Evolutionary conservation across 1,284 basidiomycete species (phyloP).

Genomic region (Naganishia albida): DNA sequence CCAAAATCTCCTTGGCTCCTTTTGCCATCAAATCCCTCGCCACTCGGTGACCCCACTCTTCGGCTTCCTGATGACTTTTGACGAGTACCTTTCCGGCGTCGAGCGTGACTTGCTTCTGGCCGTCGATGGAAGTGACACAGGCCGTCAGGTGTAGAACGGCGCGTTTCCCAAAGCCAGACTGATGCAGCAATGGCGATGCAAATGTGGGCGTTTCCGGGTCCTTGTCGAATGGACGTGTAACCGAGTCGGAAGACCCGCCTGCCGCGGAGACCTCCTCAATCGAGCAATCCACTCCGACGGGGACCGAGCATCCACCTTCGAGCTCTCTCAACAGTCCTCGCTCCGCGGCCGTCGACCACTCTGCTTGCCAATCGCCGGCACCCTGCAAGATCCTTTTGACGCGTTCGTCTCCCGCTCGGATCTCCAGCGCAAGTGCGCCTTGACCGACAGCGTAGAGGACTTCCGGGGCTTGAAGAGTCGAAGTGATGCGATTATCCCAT

Average conservation of each 20-base stretch:
- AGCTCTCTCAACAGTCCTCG: constrained; percentile 80
- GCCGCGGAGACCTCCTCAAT: constrained; percentile 40
- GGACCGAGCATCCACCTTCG: constrained; percentile 96
- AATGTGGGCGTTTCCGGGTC: constrained; percentile 33
- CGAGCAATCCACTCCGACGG: constrained; percentile 78
- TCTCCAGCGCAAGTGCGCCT: constrained; percentile 87
- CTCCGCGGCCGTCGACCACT: constrained; percentile 77
- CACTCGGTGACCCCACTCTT: constrained; percentile 66
- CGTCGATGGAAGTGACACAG: constrained; percentile 77
- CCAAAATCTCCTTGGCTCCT: constrained; percentile 75
- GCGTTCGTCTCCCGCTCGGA: constrained; percentile 69
- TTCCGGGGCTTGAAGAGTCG: constrained; percentile 67
- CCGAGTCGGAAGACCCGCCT: constrained; percentile 13
- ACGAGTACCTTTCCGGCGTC: constrained; percentile 62
- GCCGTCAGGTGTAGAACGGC: constrained; percentile 67
- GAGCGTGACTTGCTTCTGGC: constrained; percentile 68
- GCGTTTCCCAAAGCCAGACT: constrained; percentile 47
- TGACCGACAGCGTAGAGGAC: constrained; percentile 91
- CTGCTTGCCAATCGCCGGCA: constrained; percentile 73
- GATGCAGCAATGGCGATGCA: constrained; percentile 44
- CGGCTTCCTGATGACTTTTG: constrained; percentile 62
- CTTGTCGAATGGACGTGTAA: constrained; percentile 15
- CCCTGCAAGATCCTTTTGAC: constrained; percentile 65
- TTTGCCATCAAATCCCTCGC: constrained; percentile 65
- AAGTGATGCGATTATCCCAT: constrained; percentile 74